These are phyloP conservation scores for Babesia bigemina DNA, from an alignment of 169 alveolate species.

Conservation along the genomic window DNA sequence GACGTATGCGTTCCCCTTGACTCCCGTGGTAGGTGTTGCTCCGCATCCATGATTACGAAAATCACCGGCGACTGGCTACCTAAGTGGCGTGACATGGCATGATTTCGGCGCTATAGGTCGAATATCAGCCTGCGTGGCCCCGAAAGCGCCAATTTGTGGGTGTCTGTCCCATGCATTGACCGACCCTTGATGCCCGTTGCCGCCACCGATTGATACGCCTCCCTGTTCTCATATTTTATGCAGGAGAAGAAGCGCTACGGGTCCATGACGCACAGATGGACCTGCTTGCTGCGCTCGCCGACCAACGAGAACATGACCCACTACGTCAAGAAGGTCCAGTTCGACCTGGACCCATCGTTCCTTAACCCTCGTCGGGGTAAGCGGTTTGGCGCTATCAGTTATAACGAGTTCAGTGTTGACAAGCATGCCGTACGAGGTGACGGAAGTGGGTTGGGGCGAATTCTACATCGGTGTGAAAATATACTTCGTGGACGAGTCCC, in stretches of 20 bases:
- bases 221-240: constrained; percentile 3
- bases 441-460: constrained; percentile 84
- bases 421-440: constrained; percentile 78
- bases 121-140: background rate
- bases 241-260: constrained; percentile 89
- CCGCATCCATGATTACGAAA: background rate
- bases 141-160: too few species aligned
- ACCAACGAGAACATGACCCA: constrained; percentile 88
- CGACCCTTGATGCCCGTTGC: background rate
- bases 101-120: background rate
- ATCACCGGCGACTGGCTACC: background rate
- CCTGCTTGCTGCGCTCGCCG: constrained; percentile 89
- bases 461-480: constrained; percentile 75
- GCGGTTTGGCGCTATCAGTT: background rate
- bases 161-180: too few species aligned
- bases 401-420: constrained; percentile 64
- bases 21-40: constrained; percentile 49
- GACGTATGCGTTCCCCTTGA: constrained; percentile 68
- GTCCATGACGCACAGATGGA: constrained; percentile 90
- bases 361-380: constrained; percentile 85
- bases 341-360: constrained; percentile 90
- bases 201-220: background rate
- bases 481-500: constrained; percentile 72
- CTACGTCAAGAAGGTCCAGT: constrained; percentile 87
- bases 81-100: too few species aligned